Percentiles rank a stretch among this genome's conserved stretches.
Conservation (phyloP, 1,284 basidiomycete species). For the Golubevia sp. region DNA sequence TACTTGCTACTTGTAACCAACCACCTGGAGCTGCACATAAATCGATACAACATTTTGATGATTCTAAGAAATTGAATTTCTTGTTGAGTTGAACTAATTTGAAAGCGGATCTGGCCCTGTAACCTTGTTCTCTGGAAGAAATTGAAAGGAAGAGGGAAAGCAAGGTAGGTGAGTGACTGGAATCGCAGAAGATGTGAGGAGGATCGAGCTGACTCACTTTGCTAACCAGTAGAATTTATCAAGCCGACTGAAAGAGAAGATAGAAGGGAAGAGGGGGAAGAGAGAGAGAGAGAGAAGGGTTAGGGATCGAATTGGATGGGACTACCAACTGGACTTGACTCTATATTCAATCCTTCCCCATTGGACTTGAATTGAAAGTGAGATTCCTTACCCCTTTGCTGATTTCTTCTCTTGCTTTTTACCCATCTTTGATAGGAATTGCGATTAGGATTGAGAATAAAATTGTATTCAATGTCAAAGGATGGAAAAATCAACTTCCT, state of each 20-base stretch:
- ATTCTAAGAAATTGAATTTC: slow-evolving; percentile 58
- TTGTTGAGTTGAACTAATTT: slow-evolving; percentile 62
- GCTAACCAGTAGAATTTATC: slow-evolving; percentile 62
- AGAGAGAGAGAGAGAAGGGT: not conserved
- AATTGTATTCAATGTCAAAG: too few relatives aligned
- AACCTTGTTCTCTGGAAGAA: slow-evolving; percentile 45
- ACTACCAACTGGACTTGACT: too few relatives aligned
- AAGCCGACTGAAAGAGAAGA: slow-evolving; percentile 34
- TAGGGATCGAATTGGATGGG: too few relatives aligned
- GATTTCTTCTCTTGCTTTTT: slow-evolving; percentile 60
- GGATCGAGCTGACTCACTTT: slow-evolving; percentile 13
- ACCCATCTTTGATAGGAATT: slow-evolving; percentile 24
- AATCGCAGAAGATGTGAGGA: not conserved
- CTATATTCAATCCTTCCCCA: too few relatives aligned
- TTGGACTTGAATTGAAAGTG: too few relatives aligned
- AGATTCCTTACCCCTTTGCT: slow-evolving; percentile 44
- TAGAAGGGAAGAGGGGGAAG: not conserved
- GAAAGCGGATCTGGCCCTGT: slow-evolving; percentile 60
- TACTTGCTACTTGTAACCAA: slow-evolving; percentile 60
- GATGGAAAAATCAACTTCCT: too few relatives aligned
- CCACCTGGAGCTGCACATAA: slow-evolving; percentile 61
- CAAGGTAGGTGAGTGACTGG: not conserved
- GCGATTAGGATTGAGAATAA: not conserved
- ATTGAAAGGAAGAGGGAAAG: not conserved
- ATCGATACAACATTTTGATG: slow-evolving; percentile 59